phyloP scores from a whole-genome alignment of 805 yeast species.

The Pichia paraexigua region DNA sequence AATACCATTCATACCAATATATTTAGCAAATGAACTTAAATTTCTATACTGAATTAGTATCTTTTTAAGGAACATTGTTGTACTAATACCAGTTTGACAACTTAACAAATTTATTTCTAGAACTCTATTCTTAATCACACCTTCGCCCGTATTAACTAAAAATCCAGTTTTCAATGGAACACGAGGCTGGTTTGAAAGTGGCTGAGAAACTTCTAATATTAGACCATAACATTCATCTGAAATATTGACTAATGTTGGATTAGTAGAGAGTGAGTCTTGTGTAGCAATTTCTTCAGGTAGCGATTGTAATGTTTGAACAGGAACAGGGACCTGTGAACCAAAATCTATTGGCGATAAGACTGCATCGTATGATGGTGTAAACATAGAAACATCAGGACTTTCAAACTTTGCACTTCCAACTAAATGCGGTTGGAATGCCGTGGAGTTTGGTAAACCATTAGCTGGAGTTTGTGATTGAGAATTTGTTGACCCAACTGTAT shows the following conservation, averaged over 20 bases:
- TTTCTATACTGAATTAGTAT: slow-evolving; percentile 56
- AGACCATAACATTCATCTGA: slow-evolving; percentile 47
- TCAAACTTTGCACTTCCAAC: slow-evolving; percentile 16
- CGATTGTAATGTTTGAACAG: slow-evolving; percentile 4
- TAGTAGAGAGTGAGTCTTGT: neutral
- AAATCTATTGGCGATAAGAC: slow-evolving; percentile 22
- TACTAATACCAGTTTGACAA: slow-evolving; percentile 61
- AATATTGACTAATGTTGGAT: slow-evolving; percentile 36
- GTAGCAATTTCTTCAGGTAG: slow-evolving; percentile 1
- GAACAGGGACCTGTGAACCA: slow-evolving; percentile 7
- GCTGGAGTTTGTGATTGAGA: slow-evolving; percentile 19
- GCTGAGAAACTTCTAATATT: slow-evolving; percentile 51
- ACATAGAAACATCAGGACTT: slow-evolving; percentile 23
- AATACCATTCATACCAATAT: slow-evolving; percentile 9
- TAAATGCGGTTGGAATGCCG: slow-evolving; percentile 2
- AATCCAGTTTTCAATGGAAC: slow-evolving; percentile 68
- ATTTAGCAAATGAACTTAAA: slow-evolving; percentile 25
- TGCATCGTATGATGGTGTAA: slow-evolving; percentile 24
- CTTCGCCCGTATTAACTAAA: slow-evolving; percentile 35
- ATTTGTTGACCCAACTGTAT: slow-evolving; percentile 22
- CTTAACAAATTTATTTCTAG: slow-evolving; percentile 64
- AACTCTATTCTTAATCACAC: slow-evolving; percentile 18
- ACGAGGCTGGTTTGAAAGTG: slow-evolving; percentile 63
- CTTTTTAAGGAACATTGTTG: slow-evolving; percentile 44
- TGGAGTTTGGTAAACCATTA: slow-evolving; percentile 1